Evolutionary conservation across 345 rosid species (phyloP), one percentile per base, ranked within the genome.

Genomic region (Chamaenerion angustifolium): DNA sequence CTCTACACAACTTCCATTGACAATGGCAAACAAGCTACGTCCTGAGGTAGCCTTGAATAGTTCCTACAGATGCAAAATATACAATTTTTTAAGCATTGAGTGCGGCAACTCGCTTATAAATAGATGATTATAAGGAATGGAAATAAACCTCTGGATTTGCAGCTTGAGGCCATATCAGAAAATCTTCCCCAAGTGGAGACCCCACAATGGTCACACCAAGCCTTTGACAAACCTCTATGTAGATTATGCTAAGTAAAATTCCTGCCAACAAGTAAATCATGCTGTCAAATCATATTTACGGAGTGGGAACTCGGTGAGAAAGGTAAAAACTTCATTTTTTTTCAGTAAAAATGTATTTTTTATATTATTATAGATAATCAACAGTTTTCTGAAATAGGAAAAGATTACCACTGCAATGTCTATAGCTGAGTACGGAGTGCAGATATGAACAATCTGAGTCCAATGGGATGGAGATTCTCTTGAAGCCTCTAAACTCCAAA

Each of bases 161-260:
- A n/a, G 68, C 64, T 61, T 79, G 76, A 76, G 94, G 96, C 96
- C 96, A 88, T 66, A 88, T 83, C 74, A 88, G 62, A 77, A 88
- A 83, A 56, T 88, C 94, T 70, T 79, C 96, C 78, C 96, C 94
- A 40, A 88, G 94, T 44, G 78, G 80, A 76, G 96, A 84, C 76
- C 96, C 96, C 68, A 88, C 82, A 50, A 88, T 77, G 57, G 77
- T 73, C 65, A 88, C 71, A 62, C 74, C 69, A 19, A 88, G 82
- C 54, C 88, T 74, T 67, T 58, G 70, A 67, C 94, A 88, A 56
- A 88, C 90, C 79, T 88, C 96, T 58, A 81, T 83, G 83, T 88
- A 88, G 57, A 88, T 81, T 64, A 88, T 72, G 75, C 92, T 88
- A 66, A 88, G 79, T 73, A 84, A 80, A 74, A 83, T 79, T 40